Evolutionary conservation across 257 asterid species (phyloP).

Genomic region (Buddleja alternifolia): DNA sequence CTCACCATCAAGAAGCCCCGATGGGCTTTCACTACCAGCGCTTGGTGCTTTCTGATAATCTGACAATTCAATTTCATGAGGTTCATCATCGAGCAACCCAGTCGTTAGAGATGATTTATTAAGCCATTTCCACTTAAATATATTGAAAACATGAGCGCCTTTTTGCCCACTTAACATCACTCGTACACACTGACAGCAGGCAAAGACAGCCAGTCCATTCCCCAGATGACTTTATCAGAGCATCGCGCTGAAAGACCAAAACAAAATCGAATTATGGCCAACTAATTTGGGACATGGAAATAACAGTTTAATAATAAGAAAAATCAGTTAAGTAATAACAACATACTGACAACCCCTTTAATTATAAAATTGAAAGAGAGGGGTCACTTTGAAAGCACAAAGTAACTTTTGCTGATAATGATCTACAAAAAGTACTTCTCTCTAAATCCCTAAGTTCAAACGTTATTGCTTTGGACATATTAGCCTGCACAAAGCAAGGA

Average conservation of each 20-base stretch:
- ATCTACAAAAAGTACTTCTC: not conserved
- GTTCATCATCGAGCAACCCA: slow-evolving; percentile 65
- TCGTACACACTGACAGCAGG: slow-evolving; percentile 52
- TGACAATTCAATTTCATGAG: slow-evolving; percentile 82
- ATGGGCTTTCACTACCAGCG: slow-evolving; percentile 91
- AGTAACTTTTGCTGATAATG: not conserved
- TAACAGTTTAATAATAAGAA: slow-evolving; percentile 12
- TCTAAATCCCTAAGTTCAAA: too few species aligned
- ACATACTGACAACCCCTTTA: not conserved
- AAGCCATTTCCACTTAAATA: slow-evolving; percentile 72
- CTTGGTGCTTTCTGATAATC: slow-evolving; percentile 82
- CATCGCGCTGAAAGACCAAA: slow-evolving; percentile 38
- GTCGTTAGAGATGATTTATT: slow-evolving; percentile 63
- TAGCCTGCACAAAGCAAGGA: too few species aligned
- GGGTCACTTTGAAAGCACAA: not conserved
- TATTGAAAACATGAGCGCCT: slow-evolving; percentile 58
- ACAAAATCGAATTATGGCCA: slow-evolving; percentile 19
- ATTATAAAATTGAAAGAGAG: not conserved
- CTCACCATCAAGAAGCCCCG: slow-evolving; percentile 91
- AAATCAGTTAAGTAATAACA: slow-evolving; percentile 4
- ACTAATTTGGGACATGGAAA: slow-evolving; percentile 2
- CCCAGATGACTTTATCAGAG: slow-evolving; percentile 42
- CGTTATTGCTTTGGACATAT: too few species aligned
- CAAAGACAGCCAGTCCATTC: slow-evolving; percentile 61
- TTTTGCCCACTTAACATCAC: slow-evolving; percentile 89